These are phyloP conservation scores for Colletotrichum chrysophilum DNA, from an alignment of 2,329 filamentous ascomycete species.

Conservation along the genomic window DNA sequence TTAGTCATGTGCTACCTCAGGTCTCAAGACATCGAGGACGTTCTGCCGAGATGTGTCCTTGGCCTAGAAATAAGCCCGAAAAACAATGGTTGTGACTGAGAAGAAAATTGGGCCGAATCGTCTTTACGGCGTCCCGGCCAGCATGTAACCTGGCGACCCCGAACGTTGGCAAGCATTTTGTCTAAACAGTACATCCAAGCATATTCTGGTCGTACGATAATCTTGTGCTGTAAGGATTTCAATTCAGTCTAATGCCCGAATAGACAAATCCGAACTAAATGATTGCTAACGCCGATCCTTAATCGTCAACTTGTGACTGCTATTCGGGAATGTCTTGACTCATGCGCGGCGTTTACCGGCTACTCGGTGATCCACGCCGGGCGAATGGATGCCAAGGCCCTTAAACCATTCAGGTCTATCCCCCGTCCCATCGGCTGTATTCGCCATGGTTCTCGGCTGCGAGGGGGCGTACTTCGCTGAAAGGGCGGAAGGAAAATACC, in stretches of 20 bases:
- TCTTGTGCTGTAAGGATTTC: not conserved
- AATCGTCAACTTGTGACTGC: not conserved
- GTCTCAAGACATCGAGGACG: not conserved
- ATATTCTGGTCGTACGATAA: not conserved
- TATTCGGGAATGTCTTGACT: not conserved
- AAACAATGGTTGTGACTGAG: not conserved
- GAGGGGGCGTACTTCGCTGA: not conserved
- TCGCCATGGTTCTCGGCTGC: not conserved
- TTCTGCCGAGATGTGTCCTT: not conserved
- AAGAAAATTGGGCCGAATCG: not conserved
- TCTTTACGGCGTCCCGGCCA: not conserved
- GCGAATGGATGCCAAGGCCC: not conserved
- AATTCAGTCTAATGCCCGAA: not conserved
- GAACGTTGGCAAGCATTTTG: not conserved
- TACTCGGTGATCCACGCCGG: not conserved
- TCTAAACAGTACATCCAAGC: not conserved
- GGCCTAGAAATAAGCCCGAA: accelerated
- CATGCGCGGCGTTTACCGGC: not conserved
- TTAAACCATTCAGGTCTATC: not conserved
- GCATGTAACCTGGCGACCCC: not conserved
- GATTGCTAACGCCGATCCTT: not conserved
- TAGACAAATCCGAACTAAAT: not conserved
- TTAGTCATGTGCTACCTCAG: not conserved
- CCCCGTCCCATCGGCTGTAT: not conserved
- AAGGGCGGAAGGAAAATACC: not conserved